Percentiles rank a stretch among this genome's conserved stretches.
These are phyloP conservation scores for Eucalyptus curtisii DNA, from an alignment of 345 rosid species.

Conservation along the genomic window DNA sequence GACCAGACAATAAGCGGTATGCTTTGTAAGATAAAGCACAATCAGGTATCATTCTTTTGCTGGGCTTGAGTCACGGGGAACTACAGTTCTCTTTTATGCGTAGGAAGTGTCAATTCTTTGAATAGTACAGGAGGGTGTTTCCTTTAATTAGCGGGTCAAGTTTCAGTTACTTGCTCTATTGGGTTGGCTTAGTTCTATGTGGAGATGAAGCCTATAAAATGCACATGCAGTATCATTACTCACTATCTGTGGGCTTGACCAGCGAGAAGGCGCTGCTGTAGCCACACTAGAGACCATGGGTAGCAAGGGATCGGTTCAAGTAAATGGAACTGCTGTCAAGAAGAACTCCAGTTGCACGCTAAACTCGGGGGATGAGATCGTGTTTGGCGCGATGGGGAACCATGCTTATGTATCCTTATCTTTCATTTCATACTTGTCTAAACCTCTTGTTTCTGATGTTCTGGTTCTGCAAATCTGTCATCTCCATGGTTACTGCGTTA, in stretches of 20 bases:
- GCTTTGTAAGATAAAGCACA: slow-evolving; percentile 54
- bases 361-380: slow-evolving; percentile 73
- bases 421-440: not conserved
- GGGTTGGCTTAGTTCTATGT: slow-evolving; percentile 3
- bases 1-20: slow-evolving; percentile 28
- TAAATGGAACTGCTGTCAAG: slow-evolving; percentile 46
- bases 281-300: slow-evolving; percentile 68
- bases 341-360: slow-evolving; percentile 26
- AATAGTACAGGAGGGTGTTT: not conserved
- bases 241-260: slow-evolving; percentile 73
- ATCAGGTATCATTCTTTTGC: slow-evolving; percentile 31
- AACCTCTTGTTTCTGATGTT: not conserved
- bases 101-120: not conserved
- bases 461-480: not conserved
- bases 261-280: slow-evolving; percentile 46
- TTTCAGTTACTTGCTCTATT: not conserved
- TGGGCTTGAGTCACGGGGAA: not conserved
- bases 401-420: slow-evolving; percentile 82
- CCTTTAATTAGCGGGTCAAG: not conserved
- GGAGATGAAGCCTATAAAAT: slow-evolving; percentile 47
- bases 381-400: slow-evolving; percentile 44
- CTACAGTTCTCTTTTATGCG: not conserved
- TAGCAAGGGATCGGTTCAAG: slow-evolving; percentile 56
- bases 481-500: not conserved
- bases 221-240: slow-evolving; percentile 53